phyloP scores from a whole-genome alignment of 352 stramenopile genomes.

The Globisporangium spiculum region DNA sequence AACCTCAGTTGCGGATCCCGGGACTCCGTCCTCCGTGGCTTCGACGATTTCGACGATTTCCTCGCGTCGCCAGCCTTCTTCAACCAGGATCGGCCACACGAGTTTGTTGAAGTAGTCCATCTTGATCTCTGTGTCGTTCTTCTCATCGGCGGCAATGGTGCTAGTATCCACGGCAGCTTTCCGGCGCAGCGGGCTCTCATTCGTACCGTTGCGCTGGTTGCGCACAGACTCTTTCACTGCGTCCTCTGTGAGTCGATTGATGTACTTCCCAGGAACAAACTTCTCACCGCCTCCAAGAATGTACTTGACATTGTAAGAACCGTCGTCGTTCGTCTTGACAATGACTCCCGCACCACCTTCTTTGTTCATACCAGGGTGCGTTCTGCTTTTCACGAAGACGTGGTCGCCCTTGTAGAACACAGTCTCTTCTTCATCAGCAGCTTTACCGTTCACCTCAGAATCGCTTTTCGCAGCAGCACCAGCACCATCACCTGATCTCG shows the following conservation, averaged over 20 bases:
- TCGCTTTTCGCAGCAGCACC: slow-evolving; percentile 15
- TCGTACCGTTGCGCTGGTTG: slow-evolving; percentile 29
- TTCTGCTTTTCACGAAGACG: slow-evolving; percentile 75
- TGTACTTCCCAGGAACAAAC: slow-evolving; percentile 50
- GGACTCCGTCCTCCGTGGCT: slow-evolving; percentile 30
- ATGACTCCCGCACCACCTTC: slow-evolving; percentile 61
- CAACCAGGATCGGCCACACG: slow-evolving; percentile 73
- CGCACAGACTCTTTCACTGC: slow-evolving; percentile 76
- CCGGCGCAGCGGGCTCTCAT: slow-evolving; percentile 7
- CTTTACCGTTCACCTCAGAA: neutral
- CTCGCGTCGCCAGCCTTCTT: slow-evolving; percentile 66
- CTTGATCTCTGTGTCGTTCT: slow-evolving; percentile 28
- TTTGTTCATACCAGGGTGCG: slow-evolving; percentile 79
- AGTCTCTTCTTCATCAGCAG: slow-evolving; percentile 5
- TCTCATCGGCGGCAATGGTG: neutral
- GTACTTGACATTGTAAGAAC: slow-evolving; percentile 84
- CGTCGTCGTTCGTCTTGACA: slow-evolving; percentile 49
- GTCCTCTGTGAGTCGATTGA: slow-evolving; percentile 65
- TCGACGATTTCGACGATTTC: slow-evolving; percentile 54
- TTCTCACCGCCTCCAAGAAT: slow-evolving; percentile 78
- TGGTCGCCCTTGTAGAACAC: slow-evolving; percentile 56
- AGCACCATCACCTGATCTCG: neutral
- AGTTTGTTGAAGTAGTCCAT: slow-evolving; percentile 79
- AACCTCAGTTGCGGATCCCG: slow-evolving; percentile 34
- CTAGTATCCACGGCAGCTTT: slow-evolving; percentile 1